Conservation (phyloP, 2,329 filamentous ascomycete genomes). For the Pyricularia sp. region DNA sequence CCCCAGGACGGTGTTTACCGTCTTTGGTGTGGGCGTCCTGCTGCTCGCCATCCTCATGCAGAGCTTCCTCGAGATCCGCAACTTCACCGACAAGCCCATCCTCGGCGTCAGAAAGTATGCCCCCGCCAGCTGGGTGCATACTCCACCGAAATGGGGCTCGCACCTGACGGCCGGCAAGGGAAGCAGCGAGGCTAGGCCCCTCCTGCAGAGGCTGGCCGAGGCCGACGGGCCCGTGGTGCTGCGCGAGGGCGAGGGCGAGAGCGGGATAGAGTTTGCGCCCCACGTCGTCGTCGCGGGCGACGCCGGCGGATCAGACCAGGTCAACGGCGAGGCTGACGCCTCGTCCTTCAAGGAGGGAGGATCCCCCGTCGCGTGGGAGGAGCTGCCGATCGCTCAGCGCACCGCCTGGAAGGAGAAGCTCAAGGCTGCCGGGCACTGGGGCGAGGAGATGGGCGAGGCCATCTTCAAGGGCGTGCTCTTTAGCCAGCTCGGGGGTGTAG, state of each 20-base stretch:
- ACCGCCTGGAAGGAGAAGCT: constrained; percentile 61
- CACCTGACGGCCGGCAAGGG: not conserved
- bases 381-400: constrained; percentile 54
- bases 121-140: constrained; percentile 29
- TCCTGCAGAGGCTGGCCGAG: constrained; percentile 3
- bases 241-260: constrained; percentile 11
- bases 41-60: constrained; percentile 55
- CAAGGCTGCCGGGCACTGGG: constrained; percentile 65
- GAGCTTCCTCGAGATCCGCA: constrained; percentile 54
- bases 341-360: constrained; percentile 31
- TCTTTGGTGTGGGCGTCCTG: constrained; percentile 46
- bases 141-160: constrained; percentile 5
- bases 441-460: constrained; percentile 66
- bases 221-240: constrained; percentile 12
- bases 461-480: constrained; percentile 73
- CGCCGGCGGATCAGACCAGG: constrained; percentile 11
- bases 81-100: constrained; percentile 41
- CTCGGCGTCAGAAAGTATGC: constrained; percentile 47
- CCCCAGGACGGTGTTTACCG: constrained; percentile 39
- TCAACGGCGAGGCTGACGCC: constrained; percentile 34
- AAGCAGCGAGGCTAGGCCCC: not conserved
- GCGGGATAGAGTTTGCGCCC: constrained; percentile 3
- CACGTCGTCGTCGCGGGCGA: constrained; percentile 8
- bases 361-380: constrained; percentile 49
- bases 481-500: constrained; percentile 56